These are phyloP conservation scores for Pleurotus sapidus DNA, from an alignment of 768 basidiomycete species.

Conservation along the genomic window DNA sequence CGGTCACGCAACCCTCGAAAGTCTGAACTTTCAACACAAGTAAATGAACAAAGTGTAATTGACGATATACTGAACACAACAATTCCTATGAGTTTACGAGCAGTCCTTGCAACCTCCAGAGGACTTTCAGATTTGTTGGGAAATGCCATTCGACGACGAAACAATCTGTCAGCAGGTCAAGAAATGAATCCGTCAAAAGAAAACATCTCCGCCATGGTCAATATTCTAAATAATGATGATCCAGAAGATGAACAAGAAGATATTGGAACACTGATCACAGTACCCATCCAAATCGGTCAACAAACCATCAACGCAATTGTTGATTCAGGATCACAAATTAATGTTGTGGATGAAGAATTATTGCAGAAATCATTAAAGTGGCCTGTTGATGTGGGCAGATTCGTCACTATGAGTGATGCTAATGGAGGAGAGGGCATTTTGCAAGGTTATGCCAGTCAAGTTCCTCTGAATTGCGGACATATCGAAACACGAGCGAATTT, in stretches of 20 bases:
- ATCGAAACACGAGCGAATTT: constrained; percentile 17
- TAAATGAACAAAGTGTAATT: not conserved
- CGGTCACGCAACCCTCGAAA: not conserved
- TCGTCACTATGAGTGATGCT: constrained; percentile 20
- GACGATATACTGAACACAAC: constrained; percentile 1
- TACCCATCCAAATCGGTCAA: constrained; percentile 11
- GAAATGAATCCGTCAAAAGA: no score
- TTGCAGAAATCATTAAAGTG: constrained; percentile 5
- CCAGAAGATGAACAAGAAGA: not conserved
- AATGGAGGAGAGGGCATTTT: constrained; percentile 22
- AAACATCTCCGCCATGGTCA: no score
- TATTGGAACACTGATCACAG: constrained; percentile 10
- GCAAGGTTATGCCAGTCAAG: constrained; percentile 17
- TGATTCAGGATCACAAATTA: constrained; percentile 26
- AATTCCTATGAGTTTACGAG: not conserved
- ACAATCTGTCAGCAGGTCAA: no score
- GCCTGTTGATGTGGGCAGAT: constrained; percentile 12
- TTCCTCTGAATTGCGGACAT: constrained; percentile 18
- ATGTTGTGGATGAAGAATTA: constrained; percentile 13
- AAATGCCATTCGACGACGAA: not conserved
- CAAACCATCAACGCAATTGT: constrained; percentile 16
- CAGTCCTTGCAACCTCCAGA: constrained; percentile 1
- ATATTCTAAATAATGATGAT: not conserved
- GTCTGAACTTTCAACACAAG: constrained; percentile 4
- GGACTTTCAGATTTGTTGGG: not conserved